Evolutionary conservation across 441 rosid genomes (phyloP).

Genomic region (Euphorbia schlechtendalii): DNA sequence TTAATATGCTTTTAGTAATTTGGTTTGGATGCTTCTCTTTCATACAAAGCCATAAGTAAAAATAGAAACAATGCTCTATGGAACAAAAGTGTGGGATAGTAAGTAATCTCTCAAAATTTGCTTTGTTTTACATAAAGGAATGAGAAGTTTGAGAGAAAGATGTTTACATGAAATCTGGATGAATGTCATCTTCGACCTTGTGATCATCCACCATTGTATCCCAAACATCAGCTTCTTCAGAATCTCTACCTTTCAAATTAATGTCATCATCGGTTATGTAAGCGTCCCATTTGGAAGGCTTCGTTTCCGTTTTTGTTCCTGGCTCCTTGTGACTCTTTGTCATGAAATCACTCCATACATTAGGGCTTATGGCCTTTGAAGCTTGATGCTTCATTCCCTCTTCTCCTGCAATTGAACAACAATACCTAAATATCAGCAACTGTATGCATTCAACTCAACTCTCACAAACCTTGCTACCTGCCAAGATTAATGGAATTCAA

Average conservation of each 20-base stretch:
- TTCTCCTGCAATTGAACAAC: constrained; percentile 14
- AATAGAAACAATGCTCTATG: no score
- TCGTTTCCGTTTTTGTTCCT: constrained; percentile 7
- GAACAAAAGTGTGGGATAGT: no score
- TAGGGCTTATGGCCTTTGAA: neutral
- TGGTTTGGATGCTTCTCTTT: constrained; percentile 2
- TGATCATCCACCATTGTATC: constrained; percentile 24
- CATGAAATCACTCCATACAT: constrained; percentile 15
- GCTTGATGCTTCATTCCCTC: constrained; percentile 7
- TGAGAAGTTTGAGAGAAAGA: neutral
- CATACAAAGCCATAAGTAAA: no score
- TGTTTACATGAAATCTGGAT: constrained; percentile 51
- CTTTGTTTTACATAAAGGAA: neutral
- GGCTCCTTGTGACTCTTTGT: constrained; percentile 16
- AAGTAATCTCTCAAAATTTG: no score
- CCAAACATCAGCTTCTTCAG: constrained; percentile 20
- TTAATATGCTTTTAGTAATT: neutral
- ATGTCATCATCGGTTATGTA: constrained; percentile 36
- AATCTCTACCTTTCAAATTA: neutral
- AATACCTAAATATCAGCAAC: neutral
- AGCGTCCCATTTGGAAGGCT: constrained; percentile 42
- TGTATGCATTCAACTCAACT: neutral
- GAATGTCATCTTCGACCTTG: constrained; percentile 63
- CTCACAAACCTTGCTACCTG: neutral
- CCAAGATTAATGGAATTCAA: no score